Percentiles rank a stretch among this genome's conserved stretches.
Conservation (phyloP, 768 basidiomycete genomes). For the Mycena crocata region DNA sequence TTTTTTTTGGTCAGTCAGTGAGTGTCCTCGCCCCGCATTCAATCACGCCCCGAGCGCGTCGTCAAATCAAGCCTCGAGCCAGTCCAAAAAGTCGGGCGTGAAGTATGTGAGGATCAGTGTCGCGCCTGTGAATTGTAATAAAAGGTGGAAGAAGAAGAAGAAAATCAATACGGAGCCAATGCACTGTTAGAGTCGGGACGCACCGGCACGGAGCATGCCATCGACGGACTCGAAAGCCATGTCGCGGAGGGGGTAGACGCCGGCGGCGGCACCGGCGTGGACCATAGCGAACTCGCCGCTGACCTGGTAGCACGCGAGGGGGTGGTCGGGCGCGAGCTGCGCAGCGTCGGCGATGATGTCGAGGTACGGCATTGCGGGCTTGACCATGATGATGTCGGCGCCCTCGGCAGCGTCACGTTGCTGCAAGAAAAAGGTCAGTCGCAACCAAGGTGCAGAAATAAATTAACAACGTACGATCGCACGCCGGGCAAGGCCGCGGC, state of each 20-base stretch:
- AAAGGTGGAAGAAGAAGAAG: neutral
- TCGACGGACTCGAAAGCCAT: constrained; percentile 97
- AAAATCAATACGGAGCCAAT: too few species aligned
- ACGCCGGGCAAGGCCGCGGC: constrained; percentile 89
- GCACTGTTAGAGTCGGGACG: constrained; percentile 38
- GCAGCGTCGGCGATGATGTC: constrained; percentile 94
- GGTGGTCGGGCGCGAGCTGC: constrained; percentile 83
- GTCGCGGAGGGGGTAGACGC: constrained; percentile 90
- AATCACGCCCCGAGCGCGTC: neutral
- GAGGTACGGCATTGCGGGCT: constrained; percentile 95
- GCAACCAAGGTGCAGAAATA: constrained; percentile 1
- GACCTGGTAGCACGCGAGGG: constrained; percentile 97
- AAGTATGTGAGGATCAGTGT: constrained; percentile 95
- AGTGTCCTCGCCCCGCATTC: neutral
- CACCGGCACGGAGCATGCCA: constrained; percentile 92
- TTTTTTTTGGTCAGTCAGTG: too few species aligned
- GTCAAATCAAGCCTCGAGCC: constrained; percentile 57
- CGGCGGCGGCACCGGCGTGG: constrained; percentile 90
- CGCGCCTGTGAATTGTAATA: constrained; percentile 65
- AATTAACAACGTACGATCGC: constrained; percentile 77
- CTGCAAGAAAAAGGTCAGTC: constrained; percentile 52
- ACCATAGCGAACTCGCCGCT: constrained; percentile 99
- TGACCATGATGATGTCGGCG: constrained; percentile 99
- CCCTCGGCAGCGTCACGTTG: constrained; percentile 90
- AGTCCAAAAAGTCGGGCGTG: constrained; percentile 95